Evolutionary conservation across 2,329 filamentous ascomycete genomes (phyloP).

Genomic region (Fusarium tanahbumbuense): DNA sequence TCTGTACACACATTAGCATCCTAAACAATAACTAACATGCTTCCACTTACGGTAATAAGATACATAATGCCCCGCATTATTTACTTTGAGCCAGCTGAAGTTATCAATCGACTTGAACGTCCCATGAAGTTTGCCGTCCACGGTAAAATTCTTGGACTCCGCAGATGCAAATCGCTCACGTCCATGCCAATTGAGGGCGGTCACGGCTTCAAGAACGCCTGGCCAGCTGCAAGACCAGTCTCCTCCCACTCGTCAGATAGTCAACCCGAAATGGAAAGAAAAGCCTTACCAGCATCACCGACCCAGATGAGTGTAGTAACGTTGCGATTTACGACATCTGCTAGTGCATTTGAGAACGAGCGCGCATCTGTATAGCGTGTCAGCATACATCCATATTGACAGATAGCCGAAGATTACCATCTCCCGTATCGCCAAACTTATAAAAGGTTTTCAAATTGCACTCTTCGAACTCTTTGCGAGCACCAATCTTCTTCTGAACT

Average conservation of each 20-base stretch:
- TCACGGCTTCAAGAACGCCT: conserved; percentile 53
- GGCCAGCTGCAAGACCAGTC: conserved; percentile 70
- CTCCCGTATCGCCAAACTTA: conserved; percentile 37
- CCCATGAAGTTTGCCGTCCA: conserved; percentile 60
- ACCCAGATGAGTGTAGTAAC: conserved; percentile 65
- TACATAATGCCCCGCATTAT: conserved; percentile 63
- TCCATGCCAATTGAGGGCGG: conserved; percentile 58
- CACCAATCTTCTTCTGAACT: conserved; percentile 39
- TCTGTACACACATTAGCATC: too few relatives aligned
- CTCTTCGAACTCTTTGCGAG: conserved; percentile 34
- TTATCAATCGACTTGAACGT: conserved; percentile 65
- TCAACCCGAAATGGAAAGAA: accelerated
- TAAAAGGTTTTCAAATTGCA: conserved; percentile 29
- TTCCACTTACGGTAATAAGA: too few relatives aligned
- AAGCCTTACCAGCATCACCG: conserved; percentile 59
- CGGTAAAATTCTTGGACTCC: conserved; percentile 57
- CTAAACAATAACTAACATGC: too few relatives aligned
- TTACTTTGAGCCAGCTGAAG: conserved; percentile 68
- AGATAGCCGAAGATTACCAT: conserved; percentile 15
- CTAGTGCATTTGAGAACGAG: conserved; percentile 58
- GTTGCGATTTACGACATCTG: conserved; percentile 58
- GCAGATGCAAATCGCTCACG: conserved; percentile 54
- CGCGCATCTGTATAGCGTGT: conserved; percentile 48
- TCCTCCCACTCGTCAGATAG: not conserved
- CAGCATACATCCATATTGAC: too few relatives aligned